phyloP scores from a whole-genome alignment of 2,329 filamentous ascomycete genomes.

The Ophiostoma montium region DNA sequence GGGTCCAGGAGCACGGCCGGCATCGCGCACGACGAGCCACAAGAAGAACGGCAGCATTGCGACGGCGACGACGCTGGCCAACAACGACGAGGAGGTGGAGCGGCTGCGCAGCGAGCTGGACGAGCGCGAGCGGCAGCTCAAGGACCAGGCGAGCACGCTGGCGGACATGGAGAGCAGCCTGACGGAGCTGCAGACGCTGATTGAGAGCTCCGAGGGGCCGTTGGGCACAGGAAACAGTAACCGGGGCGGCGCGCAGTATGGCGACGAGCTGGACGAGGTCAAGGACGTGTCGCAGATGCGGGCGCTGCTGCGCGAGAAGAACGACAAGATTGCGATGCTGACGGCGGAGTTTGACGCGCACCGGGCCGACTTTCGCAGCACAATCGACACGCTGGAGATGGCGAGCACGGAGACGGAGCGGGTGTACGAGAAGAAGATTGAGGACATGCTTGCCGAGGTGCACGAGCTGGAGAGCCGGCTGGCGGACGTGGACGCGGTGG shows the following conservation, averaged over 20 bases:
- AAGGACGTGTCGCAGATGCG: conserved; percentile 52
- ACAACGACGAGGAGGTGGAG: conserved; percentile 57
- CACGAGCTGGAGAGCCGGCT: conserved; percentile 68
- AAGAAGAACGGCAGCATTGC: conserved; percentile 13
- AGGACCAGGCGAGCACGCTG: conserved; percentile 69
- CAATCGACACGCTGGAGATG: conserved; percentile 90
- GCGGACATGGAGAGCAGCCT: conserved; percentile 83
- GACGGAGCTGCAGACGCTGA: conserved; percentile 58
- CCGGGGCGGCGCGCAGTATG: conserved; percentile 18
- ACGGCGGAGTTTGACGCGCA: conserved; percentile 92
- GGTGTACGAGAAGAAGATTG: conserved; percentile 88
- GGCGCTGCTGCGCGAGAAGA: conserved; percentile 80
- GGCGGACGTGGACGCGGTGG: conserved; percentile 83
- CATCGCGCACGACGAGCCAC: conserved; percentile 21
- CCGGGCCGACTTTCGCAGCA: conserved; percentile 88
- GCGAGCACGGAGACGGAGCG: conserved; percentile 90
- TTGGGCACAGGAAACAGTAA: conserved; percentile 8
- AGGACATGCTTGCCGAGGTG: conserved; percentile 71
- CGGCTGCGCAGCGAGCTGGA: conserved; percentile 60
- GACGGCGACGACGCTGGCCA: conserved; percentile 3
- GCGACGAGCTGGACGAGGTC: conserved; percentile 34
- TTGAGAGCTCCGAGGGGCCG: conserved; percentile 41
- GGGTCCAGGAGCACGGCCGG: too few relatives aligned
- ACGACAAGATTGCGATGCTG: conserved; percentile 86
- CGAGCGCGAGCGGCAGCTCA: conserved; percentile 75